Evolutionary conservation across 2,329 filamentous ascomycete genomes (phyloP).

Genomic region (Pseudocercospora eumusae): DNA sequence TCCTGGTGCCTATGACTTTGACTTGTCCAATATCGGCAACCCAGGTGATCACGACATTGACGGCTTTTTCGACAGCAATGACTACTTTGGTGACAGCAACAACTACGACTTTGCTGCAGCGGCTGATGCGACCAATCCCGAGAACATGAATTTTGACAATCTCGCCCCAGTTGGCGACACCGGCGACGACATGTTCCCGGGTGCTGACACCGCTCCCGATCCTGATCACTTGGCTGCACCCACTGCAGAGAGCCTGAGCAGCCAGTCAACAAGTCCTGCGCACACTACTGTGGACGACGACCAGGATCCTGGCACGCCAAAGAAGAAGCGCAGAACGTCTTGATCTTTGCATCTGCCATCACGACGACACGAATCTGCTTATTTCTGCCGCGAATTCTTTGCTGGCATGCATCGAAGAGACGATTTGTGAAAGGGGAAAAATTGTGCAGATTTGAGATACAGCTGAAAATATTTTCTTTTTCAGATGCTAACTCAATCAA

Average conservation of each 20-base stretch:
- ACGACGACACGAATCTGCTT: constrained; percentile 14
- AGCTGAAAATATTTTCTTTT: not conserved
- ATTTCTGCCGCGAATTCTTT: not conserved
- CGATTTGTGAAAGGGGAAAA: not conserved
- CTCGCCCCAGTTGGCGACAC: constrained; percentile 16
- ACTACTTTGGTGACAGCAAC: constrained; percentile 16
- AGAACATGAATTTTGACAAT: constrained; percentile 14
- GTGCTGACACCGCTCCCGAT: not conserved
- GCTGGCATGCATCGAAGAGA: not conserved
- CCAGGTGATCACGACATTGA: constrained; percentile 11
- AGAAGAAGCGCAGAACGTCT: constrained; percentile 30
- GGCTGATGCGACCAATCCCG: constrained; percentile 23
- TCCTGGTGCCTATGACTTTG: constrained; percentile 8
- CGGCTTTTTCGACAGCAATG: constrained; percentile 14
- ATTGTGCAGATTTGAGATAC: not conserved
- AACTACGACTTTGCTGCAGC: constrained; percentile 35
- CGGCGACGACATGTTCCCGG: constrained; percentile 19
- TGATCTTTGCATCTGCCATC: not conserved
- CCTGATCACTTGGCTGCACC: constrained; percentile 17
- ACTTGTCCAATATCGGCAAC: constrained; percentile 14
- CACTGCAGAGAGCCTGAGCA: constrained; percentile 46
- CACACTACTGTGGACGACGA: constrained; percentile 21
- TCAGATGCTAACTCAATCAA: not conserved
- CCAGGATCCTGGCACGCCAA: constrained; percentile 29
- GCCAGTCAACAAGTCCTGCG: constrained; percentile 42